Evolutionary conservation across 768 basidiomycete species (phyloP).

Genomic region (Leucocoprinus birnbaumii): DNA sequence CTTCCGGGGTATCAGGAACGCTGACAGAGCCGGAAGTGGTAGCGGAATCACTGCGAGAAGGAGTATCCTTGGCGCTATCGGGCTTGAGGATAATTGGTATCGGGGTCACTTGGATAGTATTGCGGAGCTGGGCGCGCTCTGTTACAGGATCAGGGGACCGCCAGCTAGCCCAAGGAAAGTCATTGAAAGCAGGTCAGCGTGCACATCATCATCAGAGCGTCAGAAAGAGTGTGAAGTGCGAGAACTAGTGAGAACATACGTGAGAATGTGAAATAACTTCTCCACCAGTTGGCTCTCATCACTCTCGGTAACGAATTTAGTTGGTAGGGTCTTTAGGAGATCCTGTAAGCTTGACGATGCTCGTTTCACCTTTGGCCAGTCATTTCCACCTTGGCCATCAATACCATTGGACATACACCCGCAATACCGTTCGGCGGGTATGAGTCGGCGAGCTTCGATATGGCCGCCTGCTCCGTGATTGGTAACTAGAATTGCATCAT

Average conservation of each 20-base stretch:
- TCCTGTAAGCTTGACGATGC: slow-evolving; percentile 47
- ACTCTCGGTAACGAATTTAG: neutral
- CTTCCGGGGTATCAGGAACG: slow-evolving; percentile 8
- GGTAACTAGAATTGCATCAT: slow-evolving; percentile 57
- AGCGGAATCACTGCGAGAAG: neutral
- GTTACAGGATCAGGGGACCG: slow-evolving; percentile 39
- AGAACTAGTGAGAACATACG: slow-evolving; percentile 47
- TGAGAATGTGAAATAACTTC: slow-evolving; percentile 61
- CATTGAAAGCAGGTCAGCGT: slow-evolving; percentile 25
- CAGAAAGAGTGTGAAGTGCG: neutral
- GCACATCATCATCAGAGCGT: slow-evolving; percentile 16
- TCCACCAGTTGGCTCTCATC: slow-evolving; percentile 53
- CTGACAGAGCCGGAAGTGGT: neutral
- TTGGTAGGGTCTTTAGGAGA: slow-evolving; percentile 35
- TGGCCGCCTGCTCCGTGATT: slow-evolving; percentile 70
- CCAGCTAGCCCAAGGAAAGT: slow-evolving; percentile 37
- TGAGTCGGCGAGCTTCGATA: slow-evolving; percentile 53
- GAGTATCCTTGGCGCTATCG: neutral
- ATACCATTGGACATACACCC: slow-evolving; percentile 77
- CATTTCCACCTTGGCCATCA: slow-evolving; percentile 54
- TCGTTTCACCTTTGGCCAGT: slow-evolving; percentile 74
- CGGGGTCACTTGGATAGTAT: slow-evolving; percentile 65
- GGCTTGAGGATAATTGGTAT: slow-evolving; percentile 27
- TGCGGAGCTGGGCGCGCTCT: slow-evolving; percentile 51
- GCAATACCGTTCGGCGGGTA: slow-evolving; percentile 41